These are phyloP conservation scores for Histomonas meleagridis DNA, from an alignment of 208 protist genomes.

Conservation along the genomic window DNA sequence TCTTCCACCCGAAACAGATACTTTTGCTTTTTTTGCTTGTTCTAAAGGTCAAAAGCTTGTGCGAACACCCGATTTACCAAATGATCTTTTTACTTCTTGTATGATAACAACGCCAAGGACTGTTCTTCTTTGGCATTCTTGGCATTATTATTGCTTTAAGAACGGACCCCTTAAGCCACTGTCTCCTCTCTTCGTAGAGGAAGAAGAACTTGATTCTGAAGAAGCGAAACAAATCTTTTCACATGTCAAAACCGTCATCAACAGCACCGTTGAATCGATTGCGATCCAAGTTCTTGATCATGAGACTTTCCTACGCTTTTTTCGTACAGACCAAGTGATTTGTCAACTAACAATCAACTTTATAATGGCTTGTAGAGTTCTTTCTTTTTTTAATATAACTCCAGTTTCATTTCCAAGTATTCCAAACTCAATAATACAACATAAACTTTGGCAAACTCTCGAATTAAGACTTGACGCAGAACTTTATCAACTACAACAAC, in stretches of 20 bases:
- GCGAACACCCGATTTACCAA: background rate
- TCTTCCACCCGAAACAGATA: no score
- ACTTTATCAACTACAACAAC: background rate
- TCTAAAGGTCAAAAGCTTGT: background rate
- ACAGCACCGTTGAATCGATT: background rate
- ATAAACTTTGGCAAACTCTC: background rate
- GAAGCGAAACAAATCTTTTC: background rate
- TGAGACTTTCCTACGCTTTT: background rate
- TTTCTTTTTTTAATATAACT: slow-evolving; percentile 4
- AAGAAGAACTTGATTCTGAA: background rate
- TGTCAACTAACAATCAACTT: background rate
- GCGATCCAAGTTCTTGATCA: background rate
- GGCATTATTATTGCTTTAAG: slow-evolving; percentile 28
- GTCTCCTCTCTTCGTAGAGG: background rate
- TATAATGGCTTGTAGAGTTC: background rate
- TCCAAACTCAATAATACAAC: background rate
- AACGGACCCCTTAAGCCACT: background rate
- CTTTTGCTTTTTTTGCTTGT: background rate
- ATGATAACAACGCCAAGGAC: background rate
- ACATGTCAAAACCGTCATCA: background rate
- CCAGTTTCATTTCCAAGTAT: background rate
- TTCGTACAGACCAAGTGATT: background rate
- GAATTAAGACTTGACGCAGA: slow-evolving; percentile 15
- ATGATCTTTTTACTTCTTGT: slow-evolving; percentile 14
- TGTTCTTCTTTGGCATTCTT: background rate